These are phyloP conservation scores for Cordyceps farinosa DNA, from an alignment of 2,329 filamentous ascomycete species.

Conservation along the genomic window DNA sequence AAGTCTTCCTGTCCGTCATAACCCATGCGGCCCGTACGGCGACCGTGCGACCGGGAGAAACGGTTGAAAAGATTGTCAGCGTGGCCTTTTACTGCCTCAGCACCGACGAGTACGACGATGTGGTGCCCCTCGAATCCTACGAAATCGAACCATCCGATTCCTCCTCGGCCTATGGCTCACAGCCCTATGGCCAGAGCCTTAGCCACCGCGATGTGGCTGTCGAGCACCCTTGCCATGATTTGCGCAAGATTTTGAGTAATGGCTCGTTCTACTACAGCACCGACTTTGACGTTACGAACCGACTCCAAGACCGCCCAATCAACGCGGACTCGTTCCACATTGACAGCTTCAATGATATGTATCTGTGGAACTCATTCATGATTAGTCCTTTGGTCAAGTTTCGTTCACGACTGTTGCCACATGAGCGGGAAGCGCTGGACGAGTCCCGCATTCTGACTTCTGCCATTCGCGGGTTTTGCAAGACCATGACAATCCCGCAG, in stretches of 20 bases:
- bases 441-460: constrained; percentile 83
- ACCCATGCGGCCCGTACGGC: constrained; percentile 76
- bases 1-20: constrained; percentile 89
- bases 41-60: constrained; percentile 80
- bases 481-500: constrained; percentile 80
- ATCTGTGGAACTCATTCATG: constrained; percentile 99
- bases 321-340: constrained; percentile 81
- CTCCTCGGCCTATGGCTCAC: constrained; percentile 44
- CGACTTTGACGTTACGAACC: constrained; percentile 95
- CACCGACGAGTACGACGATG: constrained; percentile 78
- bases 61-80: constrained; percentile 77
- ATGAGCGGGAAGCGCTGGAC: constrained; percentile 78
- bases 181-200: constrained; percentile 39
- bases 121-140: constrained; percentile 54
- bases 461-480: constrained; percentile 88
- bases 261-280: constrained; percentile 97
- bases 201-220: constrained; percentile 66
- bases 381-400: constrained; percentile 90
- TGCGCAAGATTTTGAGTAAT: constrained; percentile 89
- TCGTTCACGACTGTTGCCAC: constrained; percentile 70
- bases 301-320: constrained; percentile 79
- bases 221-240: constrained; percentile 84
- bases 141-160: constrained; percentile 48
- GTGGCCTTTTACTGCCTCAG: constrained; percentile 95
- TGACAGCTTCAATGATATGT: constrained; percentile 86